phyloP scores from a whole-genome alignment of 257 asterid species.

The Nicotiana otophora region DNA sequence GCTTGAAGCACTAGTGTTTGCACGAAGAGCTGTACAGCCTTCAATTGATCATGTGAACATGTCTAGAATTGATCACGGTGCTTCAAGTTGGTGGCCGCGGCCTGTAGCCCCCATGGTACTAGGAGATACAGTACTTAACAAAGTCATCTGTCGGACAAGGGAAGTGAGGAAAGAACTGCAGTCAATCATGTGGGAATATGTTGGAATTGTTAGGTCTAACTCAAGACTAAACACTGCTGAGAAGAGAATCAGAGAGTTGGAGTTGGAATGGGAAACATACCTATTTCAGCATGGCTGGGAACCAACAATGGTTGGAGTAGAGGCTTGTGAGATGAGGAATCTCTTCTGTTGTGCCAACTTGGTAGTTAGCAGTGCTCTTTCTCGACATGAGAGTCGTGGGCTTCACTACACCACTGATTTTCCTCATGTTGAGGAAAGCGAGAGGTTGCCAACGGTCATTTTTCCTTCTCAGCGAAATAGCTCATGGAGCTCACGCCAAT shows the following conservation, averaged over 20 bases:
- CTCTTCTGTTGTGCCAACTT: constrained; percentile 88
- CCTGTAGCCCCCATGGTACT: constrained; percentile 61
- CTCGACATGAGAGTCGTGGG: constrained; percentile 94
- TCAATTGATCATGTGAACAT: constrained; percentile 59
- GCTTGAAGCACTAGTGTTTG: constrained; percentile 93
- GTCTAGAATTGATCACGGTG: constrained; percentile 27
- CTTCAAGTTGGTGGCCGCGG: constrained; percentile 53
- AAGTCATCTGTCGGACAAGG: constrained; percentile 42
- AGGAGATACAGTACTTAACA: constrained; percentile 30
- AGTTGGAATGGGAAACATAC: constrained; percentile 78
- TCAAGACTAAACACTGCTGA: constrained; percentile 66
- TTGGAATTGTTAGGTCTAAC: constrained; percentile 85
- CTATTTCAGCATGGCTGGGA: constrained; percentile 91
- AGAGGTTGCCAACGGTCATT: constrained; percentile 85
- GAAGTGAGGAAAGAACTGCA: constrained; percentile 70
- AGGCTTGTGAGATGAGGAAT: constrained; percentile 95
- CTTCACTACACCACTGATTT: constrained; percentile 79
- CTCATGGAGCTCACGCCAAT: constrained; percentile 83
- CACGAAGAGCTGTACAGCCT: constrained; percentile 85
- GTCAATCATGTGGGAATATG: constrained; percentile 81
- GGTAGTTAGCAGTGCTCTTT: constrained; percentile 82
- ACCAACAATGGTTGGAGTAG: constrained; percentile 81
- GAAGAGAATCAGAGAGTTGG: constrained; percentile 70
- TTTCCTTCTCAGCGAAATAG: constrained; percentile 58
- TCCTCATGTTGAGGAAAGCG: constrained; percentile 70